Evolutionary conservation across 2,329 filamentous ascomycete genomes (phyloP), one percentile per base, ranked within the genome.

Genomic region (Coniochaeta sp.): DNA sequence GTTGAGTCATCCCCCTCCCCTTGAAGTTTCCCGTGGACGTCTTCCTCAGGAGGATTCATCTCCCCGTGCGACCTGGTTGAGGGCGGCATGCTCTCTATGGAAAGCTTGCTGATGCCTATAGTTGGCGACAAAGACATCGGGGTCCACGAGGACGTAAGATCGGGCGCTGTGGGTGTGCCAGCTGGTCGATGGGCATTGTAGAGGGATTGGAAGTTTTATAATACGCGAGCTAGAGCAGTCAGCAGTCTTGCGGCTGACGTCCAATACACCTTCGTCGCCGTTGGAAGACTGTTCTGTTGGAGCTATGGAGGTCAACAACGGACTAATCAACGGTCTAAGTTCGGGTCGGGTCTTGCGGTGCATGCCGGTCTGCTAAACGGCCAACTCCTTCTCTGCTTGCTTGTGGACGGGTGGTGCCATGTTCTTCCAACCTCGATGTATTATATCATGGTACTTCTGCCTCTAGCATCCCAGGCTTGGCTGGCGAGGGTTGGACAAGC

Each of bases 101-200:
- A 72, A 61, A 75, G 71, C 62, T 65, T 63, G 59, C 66, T 68
- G 57, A 75, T 64, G 42, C 63, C 64, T 48, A 64, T 61, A 16
- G 62, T 60, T 16, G 67, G 64, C 49, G 60, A 60, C 6, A 53
- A 18, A 55, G 63, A 66, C 65, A 72, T 71, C 55, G 51, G 63
- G 12, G 9, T 12, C 42, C 60, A n/a, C n/a, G 55, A 53, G 51
- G 28, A 50, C 42, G 26, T 46, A 14, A 12, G 26, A 12, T 31
- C 26, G 30, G 18, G 5, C 26, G n/a, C n/a, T 20, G 12, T 12
- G 14, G 26, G 20, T 8, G 14, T n/a, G 20, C 14, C 13, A 24
- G 45, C 18, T 48, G 45, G n/a, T 10, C 16, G 45, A 30, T 28
- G 26, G 13, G 26, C n/a, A 22, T 26, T 28, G 24, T 22, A 42